Conservation (phyloP, 163 green algal genomes). For the Scenedesmus sp. region DNA sequence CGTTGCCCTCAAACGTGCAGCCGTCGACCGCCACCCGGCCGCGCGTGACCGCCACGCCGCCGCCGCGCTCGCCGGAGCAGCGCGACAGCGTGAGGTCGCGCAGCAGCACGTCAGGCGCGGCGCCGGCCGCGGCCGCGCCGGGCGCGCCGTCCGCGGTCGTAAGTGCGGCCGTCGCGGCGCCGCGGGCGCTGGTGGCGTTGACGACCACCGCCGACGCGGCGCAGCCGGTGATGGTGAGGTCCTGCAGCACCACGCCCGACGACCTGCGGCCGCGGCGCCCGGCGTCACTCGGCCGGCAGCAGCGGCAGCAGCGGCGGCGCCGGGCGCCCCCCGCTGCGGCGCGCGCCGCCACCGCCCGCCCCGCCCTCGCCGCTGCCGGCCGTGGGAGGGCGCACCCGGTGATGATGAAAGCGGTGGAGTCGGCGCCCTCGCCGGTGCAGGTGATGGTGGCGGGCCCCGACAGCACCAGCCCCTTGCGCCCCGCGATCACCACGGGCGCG, state of each 20-base stretch:
- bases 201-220: not conserved
- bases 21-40: slow-evolving; percentile 20
- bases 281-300: not conserved
- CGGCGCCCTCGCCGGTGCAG: not conserved
- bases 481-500: not conserved
- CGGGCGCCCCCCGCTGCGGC: not conserved
- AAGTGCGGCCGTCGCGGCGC: not conserved
- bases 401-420: not conserved
- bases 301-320: not conserved
- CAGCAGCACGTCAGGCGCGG: slow-evolving; percentile 17
- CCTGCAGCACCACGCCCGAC: slow-evolving; percentile 10
- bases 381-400: not conserved
- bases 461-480: not conserved
- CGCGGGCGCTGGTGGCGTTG: slow-evolving; percentile 11
- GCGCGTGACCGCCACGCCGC: not conserved
- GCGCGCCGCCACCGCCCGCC: not conserved
- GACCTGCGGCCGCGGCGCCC: not conserved
- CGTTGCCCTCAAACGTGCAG: slow-evolving; percentile 2
- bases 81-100: not conserved
- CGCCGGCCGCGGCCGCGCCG: not conserved
- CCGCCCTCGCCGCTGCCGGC: not conserved
- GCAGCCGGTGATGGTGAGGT: slow-evolving; percentile 25
- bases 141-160: not conserved
- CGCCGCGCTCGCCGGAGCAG: not conserved
- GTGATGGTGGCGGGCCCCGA: slow-evolving; percentile 6